Conservation (phyloP, 768 basidiomycete genomes). For the Podaxis sp. region DNA sequence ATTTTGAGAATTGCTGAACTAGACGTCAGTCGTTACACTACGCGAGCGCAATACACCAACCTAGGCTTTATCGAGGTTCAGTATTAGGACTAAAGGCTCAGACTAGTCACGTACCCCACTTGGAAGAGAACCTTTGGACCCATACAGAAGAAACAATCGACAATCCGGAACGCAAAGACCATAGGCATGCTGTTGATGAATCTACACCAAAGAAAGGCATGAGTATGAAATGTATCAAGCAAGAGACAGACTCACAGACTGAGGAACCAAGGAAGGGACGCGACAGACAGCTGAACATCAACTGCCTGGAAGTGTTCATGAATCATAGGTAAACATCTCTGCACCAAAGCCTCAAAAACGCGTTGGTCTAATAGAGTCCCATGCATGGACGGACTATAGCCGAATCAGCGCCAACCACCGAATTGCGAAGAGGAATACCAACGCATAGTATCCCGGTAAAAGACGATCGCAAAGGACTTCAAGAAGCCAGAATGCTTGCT, state of each 20-base stretch:
- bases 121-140: slow-evolving; percentile 98
- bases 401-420: slow-evolving; percentile 4
- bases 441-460: slow-evolving; percentile 97
- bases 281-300: slow-evolving; percentile 96
- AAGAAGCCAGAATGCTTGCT: slow-evolving; percentile 96
- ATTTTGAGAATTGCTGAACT: slow-evolving; percentile 89
- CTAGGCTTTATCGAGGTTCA: neutral
- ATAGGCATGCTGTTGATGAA: slow-evolving; percentile 95
- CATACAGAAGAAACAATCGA: slow-evolving; percentile 99
- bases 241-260: slow-evolving; percentile 66
- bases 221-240: neutral
- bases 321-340: slow-evolving; percentile 86
- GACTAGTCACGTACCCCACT: slow-evolving; percentile 71
- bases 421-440: slow-evolving; percentile 19
- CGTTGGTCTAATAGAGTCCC: slow-evolving; percentile 98
- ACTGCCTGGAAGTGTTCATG: slow-evolving; percentile 89
- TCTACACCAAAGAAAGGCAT: slow-evolving; percentile 30
- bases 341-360: slow-evolving; percentile 93
- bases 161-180: slow-evolving; percentile 96
- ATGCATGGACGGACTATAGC: slow-evolving; percentile 89
- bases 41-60: neutral
- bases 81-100: slow-evolving; percentile 51
- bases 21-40: slow-evolving; percentile 14
- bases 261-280: slow-evolving; percentile 97
- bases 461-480: slow-evolving; percentile 94